Evolutionary conservation across 176 grass and related monocot species (phyloP).

Genomic region (Rhipidocladum racemiflorum): DNA sequence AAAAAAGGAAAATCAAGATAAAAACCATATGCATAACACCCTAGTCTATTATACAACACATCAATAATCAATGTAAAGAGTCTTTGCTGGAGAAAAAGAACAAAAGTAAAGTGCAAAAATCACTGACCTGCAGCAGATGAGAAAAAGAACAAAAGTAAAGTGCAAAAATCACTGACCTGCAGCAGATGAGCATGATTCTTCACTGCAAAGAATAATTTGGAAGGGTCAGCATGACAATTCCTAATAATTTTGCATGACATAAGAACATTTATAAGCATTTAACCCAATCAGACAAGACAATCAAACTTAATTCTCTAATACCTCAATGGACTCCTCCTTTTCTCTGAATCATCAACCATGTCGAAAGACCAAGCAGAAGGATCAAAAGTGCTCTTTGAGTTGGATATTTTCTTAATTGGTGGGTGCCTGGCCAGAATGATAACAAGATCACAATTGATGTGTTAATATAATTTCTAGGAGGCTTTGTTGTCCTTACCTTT

Average conservation of each 20-base stretch:
- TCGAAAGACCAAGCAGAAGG: constrained; percentile 42
- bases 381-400: constrained; percentile 33
- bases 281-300: constrained; percentile 14
- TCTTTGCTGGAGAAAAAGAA: constrained; percentile 15
- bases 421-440: constrained; percentile 30
- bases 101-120: constrained; percentile 1
- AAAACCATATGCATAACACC: background rate
- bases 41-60: constrained; percentile 12
- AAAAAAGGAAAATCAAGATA: constrained; percentile 12
- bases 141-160: background rate
- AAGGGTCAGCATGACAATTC: constrained; percentile 22
- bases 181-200: constrained; percentile 53
- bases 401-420: constrained; percentile 30
- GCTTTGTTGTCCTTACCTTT: constrained; percentile 40
- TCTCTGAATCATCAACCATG: constrained; percentile 42
- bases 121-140: constrained; percentile 49
- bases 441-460: constrained; percentile 27
- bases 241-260: constrained; percentile 10
- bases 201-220: constrained; percentile 44
- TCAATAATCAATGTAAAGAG: background rate
- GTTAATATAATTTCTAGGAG: constrained; percentile 6
- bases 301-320: constrained; percentile 18
- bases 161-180: constrained; percentile 39
- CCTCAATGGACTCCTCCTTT: constrained; percentile 47
- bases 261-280: constrained; percentile 3